Base-by-base conservation (phyloP, 2,329 filamentous ascomycete species). In the Aschersonia sp. region DNA sequence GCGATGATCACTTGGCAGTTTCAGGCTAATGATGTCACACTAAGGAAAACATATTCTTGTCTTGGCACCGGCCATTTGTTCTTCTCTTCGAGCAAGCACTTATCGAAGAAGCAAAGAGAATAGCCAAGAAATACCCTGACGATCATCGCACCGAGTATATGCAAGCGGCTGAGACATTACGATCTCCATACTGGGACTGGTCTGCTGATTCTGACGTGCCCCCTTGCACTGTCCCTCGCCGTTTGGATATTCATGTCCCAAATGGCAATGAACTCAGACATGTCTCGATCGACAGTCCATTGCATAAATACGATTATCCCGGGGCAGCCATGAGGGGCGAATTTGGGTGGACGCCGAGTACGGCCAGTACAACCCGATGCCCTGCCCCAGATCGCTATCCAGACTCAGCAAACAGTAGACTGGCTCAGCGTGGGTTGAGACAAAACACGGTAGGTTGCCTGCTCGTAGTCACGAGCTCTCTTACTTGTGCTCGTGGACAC, bases 51-150 rank as follows among this genome's bases (percentile, higher is more conserved):
- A 56, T 71, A 30, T 74, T 77, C 51, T 55, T 68, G 6, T 59
- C 70, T 14, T 79, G 74, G 76, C 76, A 81, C 57, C 71, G 75
- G 5, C 69, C 74, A 4, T 79, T 73, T 49, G 55, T 77, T 41
- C 62, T 69, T 6, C 62, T 79, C 5, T 77, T 66, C 48, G 76
- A 80, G 73, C 76, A 80, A 71, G 56, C 64, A 11, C 62, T 80
- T 5, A 70, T 71, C 30, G 54, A 59, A 2, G 62, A 72, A 41
- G 70, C 71, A 41, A 65, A 67, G 53, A 56, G 55, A 4, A 68
- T 77, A 22, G 74, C 74, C 14, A 54, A 54, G 10, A 56, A 61
- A 37, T 77, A 76, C 52, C 64, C 62, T 11, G 53, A 48, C 49
- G 55, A 32, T 50, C 63, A 53, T 52, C 62, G 52, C 49, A 53